Evolutionary conservation across 306 rosid genomes (phyloP).

Genomic region (Casuarina equisetifolia): DNA sequence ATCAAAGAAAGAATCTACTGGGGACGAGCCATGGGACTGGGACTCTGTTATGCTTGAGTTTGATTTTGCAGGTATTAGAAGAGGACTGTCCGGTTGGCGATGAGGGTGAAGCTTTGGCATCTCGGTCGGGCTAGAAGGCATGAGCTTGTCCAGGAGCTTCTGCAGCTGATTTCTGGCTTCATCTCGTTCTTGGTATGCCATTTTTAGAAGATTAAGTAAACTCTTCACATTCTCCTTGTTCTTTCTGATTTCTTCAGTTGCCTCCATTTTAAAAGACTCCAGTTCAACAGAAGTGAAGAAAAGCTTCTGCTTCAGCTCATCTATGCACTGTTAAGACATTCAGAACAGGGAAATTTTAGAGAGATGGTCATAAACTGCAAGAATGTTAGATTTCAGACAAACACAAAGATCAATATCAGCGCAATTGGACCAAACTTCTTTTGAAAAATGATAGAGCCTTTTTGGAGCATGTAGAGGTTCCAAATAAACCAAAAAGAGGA

Average conservation of each 20-base stretch:
- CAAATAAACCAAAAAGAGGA: not conserved
- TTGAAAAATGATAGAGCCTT: not conserved
- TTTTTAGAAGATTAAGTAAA: constrained; percentile 36
- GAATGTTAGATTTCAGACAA: not conserved
- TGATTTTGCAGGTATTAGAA: constrained; percentile 51
- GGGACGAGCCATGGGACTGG: constrained; percentile 55
- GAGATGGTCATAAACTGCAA: not conserved
- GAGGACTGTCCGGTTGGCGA: constrained; percentile 32
- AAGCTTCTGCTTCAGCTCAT: constrained; percentile 53
- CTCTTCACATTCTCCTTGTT: constrained; percentile 35
- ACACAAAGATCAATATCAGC: not conserved
- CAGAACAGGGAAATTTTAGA: constrained; percentile 13
- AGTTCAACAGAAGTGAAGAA: constrained; percentile 39
- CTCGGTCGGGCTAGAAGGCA: constrained; percentile 26
- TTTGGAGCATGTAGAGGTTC: not conserved
- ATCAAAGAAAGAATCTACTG: constrained; percentile 66
- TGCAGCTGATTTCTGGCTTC: constrained; percentile 59
- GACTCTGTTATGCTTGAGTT: constrained; percentile 61
- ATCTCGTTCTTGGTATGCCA: constrained; percentile 56
- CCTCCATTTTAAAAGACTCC: constrained; percentile 34
- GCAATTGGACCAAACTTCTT: not conserved
- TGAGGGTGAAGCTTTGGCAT: constrained; percentile 21
- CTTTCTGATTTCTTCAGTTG: constrained; percentile 39
- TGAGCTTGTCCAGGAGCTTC: constrained; percentile 31
- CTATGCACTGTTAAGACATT: constrained; percentile 38